Conservation (phyloP, 1,139 yeast species). For the Yamadazyma pseudoaaseri region DNA sequence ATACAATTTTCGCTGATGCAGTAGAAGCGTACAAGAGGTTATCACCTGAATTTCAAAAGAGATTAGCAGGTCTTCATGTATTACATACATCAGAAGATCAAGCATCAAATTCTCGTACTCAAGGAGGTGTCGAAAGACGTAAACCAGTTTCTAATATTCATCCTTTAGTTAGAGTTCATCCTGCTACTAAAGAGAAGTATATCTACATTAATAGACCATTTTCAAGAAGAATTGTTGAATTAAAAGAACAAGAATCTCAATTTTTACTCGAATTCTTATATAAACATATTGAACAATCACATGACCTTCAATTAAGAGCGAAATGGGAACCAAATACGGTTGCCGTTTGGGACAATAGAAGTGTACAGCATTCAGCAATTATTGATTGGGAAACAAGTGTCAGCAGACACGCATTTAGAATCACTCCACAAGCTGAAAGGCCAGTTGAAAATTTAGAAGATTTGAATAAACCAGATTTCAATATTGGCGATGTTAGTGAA, state of each 20-base stretch:
- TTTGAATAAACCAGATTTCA: conserved; percentile 23
- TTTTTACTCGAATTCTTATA: conserved; percentile 53
- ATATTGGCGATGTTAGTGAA: conserved; percentile 37
- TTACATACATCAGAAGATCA: conserved; percentile 70
- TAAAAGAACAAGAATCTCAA: conserved; percentile 64
- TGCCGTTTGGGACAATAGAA: conserved; percentile 72
- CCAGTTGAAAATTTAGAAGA: conserved; percentile 36
- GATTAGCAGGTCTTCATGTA: conserved; percentile 56
- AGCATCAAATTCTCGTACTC: conserved; percentile 51
- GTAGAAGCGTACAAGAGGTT: conserved; percentile 63
- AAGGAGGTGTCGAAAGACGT: conserved; percentile 65
- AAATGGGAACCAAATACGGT: conserved; percentile 51
- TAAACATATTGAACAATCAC: conserved; percentile 44
- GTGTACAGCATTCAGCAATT: conserved; percentile 61
- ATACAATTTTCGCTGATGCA: conserved; percentile 62
- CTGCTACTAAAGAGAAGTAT: conserved; percentile 62
- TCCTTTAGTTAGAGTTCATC: conserved; percentile 68
- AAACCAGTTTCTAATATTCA: conserved; percentile 58
- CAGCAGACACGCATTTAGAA: conserved; percentile 67
- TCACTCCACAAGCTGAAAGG: conserved; percentile 63
- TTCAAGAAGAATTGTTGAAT: conserved; percentile 60
- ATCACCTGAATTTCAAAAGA: conserved; percentile 56
- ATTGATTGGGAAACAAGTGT: conserved; percentile 57
- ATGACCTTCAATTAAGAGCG: conserved; percentile 42
- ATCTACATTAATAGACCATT: conserved; percentile 62